Evolutionary conservation across 257 asterid species (phyloP).

Genomic region (Fraxinus quadrangulata): DNA sequence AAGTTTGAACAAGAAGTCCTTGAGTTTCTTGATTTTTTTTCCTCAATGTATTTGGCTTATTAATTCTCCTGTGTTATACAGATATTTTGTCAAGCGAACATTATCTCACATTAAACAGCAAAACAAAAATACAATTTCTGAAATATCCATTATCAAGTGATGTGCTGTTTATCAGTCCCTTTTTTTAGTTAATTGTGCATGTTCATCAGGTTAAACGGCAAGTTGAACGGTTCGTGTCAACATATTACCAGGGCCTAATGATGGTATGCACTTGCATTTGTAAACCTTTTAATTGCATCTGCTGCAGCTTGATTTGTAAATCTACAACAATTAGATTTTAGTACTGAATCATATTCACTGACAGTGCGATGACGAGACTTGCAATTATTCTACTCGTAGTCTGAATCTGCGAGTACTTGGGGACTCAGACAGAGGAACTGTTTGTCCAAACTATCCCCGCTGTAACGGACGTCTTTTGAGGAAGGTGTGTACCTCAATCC

Average conservation of each 20-base stretch:
- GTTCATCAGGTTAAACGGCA: conserved; percentile 80
- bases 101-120: background rate
- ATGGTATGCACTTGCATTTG: conserved; percentile 51
- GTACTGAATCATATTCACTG: conserved; percentile 15
- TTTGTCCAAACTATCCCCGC: conserved; percentile 89
- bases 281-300: conserved; percentile 11
- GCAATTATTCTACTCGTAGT: conserved; percentile 77
- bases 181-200: conserved; percentile 22
- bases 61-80: background rate
- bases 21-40: too few relatives aligned
- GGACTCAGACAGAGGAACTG: conserved; percentile 80
- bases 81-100: background rate
- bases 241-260: conserved; percentile 83
- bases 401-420: conserved; percentile 77
- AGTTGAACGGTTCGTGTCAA: conserved; percentile 70
- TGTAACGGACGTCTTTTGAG: conserved; percentile 79
- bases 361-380: conserved; percentile 96
- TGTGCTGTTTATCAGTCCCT: conserved; percentile 6
- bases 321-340: conserved; percentile 4
- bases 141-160: conserved; percentile 4
- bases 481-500: conserved; percentile 52
- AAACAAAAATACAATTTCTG: background rate
- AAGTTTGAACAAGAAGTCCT: background rate
- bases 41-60: background rate
- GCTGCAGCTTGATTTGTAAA: conserved; percentile 27